Evolutionary conservation across 148 eudicot species (phyloP).

Genomic region (Silene uniflora): DNA sequence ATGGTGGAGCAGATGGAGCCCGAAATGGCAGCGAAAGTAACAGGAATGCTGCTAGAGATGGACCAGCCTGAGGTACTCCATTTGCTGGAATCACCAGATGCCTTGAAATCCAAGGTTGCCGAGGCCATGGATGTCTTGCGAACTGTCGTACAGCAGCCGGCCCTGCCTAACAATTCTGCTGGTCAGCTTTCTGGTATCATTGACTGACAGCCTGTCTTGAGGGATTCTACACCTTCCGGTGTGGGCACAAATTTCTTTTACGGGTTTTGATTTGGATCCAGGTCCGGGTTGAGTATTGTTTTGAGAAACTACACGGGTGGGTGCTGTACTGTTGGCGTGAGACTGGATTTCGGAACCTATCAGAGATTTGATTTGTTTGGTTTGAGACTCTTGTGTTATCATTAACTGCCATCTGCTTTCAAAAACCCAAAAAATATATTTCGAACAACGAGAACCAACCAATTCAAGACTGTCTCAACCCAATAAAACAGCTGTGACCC

Average conservation of each 20-base stretch:
- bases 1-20: constrained; percentile 72
- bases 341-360: not conserved
- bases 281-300: not conserved
- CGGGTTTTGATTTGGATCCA: not conserved
- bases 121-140: constrained; percentile 75
- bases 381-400: not conserved
- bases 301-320: not conserved
- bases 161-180: constrained; percentile 34
- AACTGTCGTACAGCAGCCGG: constrained; percentile 53
- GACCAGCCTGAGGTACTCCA: constrained; percentile 74
- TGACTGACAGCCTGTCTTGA: constrained; percentile 44
- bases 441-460: too few relatives aligned
- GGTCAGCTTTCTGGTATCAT: constrained; percentile 53
- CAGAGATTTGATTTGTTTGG: not conserved
- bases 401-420: not conserved
- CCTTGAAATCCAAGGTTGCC: constrained; percentile 70
- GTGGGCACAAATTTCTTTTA: not conserved
- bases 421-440: too few relatives aligned
- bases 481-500: too few relatives aligned
- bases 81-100: constrained; percentile 66
- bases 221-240: not conserved
- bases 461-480: too few relatives aligned
- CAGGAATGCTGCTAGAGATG: constrained; percentile 85
- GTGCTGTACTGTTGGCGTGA: constrained; percentile 8
- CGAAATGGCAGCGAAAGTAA: constrained; percentile 70